Evolutionary conservation across 2,329 filamentous ascomycete species (phyloP).

Genomic region (Nothopassalora personata): DNA sequence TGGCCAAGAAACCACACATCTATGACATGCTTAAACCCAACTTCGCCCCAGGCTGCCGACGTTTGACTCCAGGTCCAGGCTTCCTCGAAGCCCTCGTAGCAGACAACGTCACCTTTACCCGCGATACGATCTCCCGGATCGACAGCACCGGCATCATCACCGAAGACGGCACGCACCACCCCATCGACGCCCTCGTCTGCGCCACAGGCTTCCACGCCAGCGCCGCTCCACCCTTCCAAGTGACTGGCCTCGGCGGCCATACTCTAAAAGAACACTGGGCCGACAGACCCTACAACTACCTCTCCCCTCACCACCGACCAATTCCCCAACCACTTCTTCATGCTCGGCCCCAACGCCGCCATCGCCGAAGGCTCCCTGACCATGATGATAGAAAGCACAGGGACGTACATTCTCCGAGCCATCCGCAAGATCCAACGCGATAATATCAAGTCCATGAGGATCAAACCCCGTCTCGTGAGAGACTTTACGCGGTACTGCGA

Average conservation of each 20-base stretch:
- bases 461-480: conserved; percentile 43
- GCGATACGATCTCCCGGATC: conserved; percentile 37
- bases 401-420: conserved; percentile 41
- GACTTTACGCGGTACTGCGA: conserved; percentile 48
- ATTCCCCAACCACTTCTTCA: conserved; percentile 31
- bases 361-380: conserved; percentile 20
- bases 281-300: conserved; percentile 34
- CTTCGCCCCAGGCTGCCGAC: conserved; percentile 43
- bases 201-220: conserved; percentile 35
- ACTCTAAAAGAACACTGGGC: conserved; percentile 35
- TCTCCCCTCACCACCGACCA: conserved; percentile 24
- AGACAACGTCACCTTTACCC: conserved; percentile 44
- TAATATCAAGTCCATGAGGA: conserved; percentile 35
- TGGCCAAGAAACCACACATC: conserved; percentile 37
- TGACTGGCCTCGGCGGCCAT: conserved; percentile 20
- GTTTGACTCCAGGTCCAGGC: conserved; percentile 48
- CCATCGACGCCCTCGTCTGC: conserved; percentile 32
- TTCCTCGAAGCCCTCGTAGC: conserved; percentile 47
- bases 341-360: conserved; percentile 21
- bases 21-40: conserved; percentile 39
- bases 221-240: conserved; percentile 28
- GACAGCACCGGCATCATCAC: conserved; percentile 37
- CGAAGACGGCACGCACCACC: conserved; percentile 34
- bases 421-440: conserved; percentile 42
- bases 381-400: conserved; percentile 18